These are phyloP conservation scores for bread wheat (Triticum aestivum) DNA, from an alignment of 176 grass and related monocot species.

Conservation along the genomic window IWGSC_CS_RefSeq_v2.1 NC_057807.1:626272104-626272603, in stretches of 20 bases:
- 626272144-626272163: background rate
- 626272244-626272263: background rate
- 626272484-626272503: background rate
- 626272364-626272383: background rate
- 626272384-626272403: no score
- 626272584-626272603: background rate
- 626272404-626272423: background rate
- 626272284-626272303: background rate
- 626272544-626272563: background rate
- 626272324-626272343: background rate
- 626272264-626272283: background rate
- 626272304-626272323: background rate
- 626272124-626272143: background rate
- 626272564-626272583: background rate
- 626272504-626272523: background rate
- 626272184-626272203: background rate
- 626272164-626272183: background rate
- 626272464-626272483: background rate
- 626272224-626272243: rapidly evolving
- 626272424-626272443: background rate
- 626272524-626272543: background rate
- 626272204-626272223: background rate
- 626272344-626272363: background rate
- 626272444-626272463: background rate
- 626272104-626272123: background rate